Base-by-base conservation (phyloP, 139 green algal genomes). In the Coelastrella sp. region DNA sequence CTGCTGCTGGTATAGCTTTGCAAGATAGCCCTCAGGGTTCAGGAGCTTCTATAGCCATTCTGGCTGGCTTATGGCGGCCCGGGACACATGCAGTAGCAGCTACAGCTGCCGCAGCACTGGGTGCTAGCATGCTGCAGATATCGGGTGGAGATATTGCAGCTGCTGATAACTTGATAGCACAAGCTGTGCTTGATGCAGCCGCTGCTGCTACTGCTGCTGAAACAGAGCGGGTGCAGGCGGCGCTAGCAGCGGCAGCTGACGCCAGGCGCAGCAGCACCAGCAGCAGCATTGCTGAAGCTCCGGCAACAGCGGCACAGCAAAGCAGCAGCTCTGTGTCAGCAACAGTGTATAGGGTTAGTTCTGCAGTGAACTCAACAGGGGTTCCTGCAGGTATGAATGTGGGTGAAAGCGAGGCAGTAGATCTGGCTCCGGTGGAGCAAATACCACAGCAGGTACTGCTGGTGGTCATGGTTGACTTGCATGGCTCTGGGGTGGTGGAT, bases 101-200 rank as follows among this genome's bases (percentile, higher is more conserved):
- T 54, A 78, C 82, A 47, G 82, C 82, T 54, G 82, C 82, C 19
- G 82, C 82, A 66, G 65, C 64, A 56, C 59, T 86, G n/a, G 80
- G 60, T 3, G 60, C 80, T 3, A n/a, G 54, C 11, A 20, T 47
- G 10, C 13, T 79, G 23, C 64, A 47, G 10, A 32, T 59, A 57
- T 47, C 11, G 57, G 47, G 4, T 23, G 81, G 32, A 22, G 7
- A 47, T 7, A 23, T 66, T 2, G 22, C 10, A 14, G 7, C 8
- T 22, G 78, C 78, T 54, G 78, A 47, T 47, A 47, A 47, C 32
- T 47, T 47, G 32, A 47, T 47, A 47, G 32, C 32, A 47, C 32
- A 47, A 47, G 32, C 32, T 47, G 32, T 47, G 32, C 32, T 47
- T 47, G 32, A 47, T 47, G 32, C 32, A 47, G 32, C 32, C 32